Evolutionary conservation across 2,329 filamentous ascomycete species (phyloP), one percentile per base, ranked within the genome.

Genomic region (Trichoderma guizhouense): DNA sequence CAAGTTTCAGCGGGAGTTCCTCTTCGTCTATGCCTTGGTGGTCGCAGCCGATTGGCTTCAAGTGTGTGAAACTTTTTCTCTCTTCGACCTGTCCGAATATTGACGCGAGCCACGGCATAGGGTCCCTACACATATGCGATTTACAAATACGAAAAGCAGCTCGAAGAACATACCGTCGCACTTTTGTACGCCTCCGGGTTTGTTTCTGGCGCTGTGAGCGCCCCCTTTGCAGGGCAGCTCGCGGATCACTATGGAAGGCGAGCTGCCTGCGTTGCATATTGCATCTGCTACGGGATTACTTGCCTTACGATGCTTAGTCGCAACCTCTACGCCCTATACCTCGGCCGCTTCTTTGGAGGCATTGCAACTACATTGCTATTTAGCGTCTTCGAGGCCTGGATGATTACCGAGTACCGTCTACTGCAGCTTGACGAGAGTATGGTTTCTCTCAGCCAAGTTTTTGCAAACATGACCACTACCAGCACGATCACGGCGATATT

Each of bases 371-470:
- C 86, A 15, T 79, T 90, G 24, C 82, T 90, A 21, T 89, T 86
- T 79, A 87, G 83, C 62, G 86, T 86, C 11, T 89, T 90, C 73
- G 87, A 90, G 74, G 85, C 86, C 60, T 90, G 88, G 88, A 85
- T 90, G 82, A 85, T 90, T 32, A 83, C 86, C 61, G 87, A 90
- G 75, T 90, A 85, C 73, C 83, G 87, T 72, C 78, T 81, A 28
- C 79, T 83, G 55, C 82, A 82, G n/a, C 75, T 88, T 7, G 79
- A 84, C n/a, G 79, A 72, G 12, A 75, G 78, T 8, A 81, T 82
- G 9, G 78, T 81, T 8, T 83, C 83, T 53, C 80, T 90, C 34
- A 84, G 84, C 69, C 79, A 81, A 34, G 83, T 90, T 26, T 89
- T 88, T 76, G 86, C 86, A 5, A 80, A 83, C 32, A 85, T 87